phyloP scores from a whole-genome alignment of 495 filamentous ascomycete genomes.

The Friedmanniomyces endolithicus region DNA sequence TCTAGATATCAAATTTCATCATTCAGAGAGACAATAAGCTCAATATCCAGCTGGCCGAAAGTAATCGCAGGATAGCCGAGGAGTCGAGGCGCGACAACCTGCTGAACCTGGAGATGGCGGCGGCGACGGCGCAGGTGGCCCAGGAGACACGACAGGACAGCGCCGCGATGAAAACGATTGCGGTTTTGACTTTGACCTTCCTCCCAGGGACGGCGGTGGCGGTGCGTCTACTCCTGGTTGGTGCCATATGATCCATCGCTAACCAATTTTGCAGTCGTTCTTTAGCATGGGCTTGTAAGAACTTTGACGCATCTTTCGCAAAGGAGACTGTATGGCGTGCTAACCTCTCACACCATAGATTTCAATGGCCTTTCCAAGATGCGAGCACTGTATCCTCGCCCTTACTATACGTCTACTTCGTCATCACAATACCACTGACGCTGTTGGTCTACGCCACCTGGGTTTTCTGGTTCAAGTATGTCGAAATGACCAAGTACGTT shows the following conservation, averaged over 20 bases:
- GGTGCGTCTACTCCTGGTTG: not conserved
- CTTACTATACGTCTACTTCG: conserved; percentile 17
- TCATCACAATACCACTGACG: conserved; percentile 17
- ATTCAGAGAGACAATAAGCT: conserved; percentile 21
- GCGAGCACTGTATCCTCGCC: conserved; percentile 9
- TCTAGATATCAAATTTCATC: conserved; percentile 22
- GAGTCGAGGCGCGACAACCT: conserved; percentile 22
- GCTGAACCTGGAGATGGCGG: conserved; percentile 18
- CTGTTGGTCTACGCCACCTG: conserved; percentile 8
- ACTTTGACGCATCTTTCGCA: not conserved
- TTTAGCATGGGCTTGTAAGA: conserved; percentile 15
- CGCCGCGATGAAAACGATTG: conserved; percentile 25
- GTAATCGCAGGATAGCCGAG: conserved; percentile 20
- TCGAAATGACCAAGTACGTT: not conserved
- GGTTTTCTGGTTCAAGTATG: conserved; percentile 14
- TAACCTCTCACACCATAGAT: not conserved
- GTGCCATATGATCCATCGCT: not conserved
- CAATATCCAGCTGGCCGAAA: conserved; percentile 22
- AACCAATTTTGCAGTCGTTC: conserved; percentile 8
- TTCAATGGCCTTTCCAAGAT: conserved; percentile 11
- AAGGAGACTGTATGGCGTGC: not conserved
- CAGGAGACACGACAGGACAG: conserved; percentile 21
- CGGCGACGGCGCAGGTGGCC: conserved; percentile 17
- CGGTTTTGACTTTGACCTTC: conserved; percentile 23
- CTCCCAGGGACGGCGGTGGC: conserved; percentile 21